A percentile compares a stretch with the other conserved stretches of the same genome.
Evolutionary conservation across 73 alveolate species (phyloP).

Genomic region (Paramecium primaurelia): DNA sequence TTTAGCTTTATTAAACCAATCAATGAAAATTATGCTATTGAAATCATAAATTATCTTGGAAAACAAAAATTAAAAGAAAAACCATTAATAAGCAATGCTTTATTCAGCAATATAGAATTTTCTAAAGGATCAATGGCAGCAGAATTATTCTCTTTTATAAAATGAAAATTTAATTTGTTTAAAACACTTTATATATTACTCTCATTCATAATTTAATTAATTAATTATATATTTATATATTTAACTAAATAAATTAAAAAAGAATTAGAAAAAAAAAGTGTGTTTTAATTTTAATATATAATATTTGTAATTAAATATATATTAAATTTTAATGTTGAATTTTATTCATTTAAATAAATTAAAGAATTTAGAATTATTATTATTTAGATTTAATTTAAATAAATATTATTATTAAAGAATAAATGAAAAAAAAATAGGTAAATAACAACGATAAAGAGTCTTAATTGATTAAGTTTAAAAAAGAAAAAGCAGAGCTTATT

Average conservation of each 20-base stretch:
- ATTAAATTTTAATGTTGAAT: no score
- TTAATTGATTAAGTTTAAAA: neutral
- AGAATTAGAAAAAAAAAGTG: no score
- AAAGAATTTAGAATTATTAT: neutral
- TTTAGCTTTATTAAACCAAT: neutral
- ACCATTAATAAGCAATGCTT: neutral
- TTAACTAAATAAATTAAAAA: no score
- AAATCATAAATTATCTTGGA: neutral
- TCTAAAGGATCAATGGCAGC: neutral
- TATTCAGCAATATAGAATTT: neutral
- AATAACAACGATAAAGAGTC: neutral
- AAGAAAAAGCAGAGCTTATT: neutral
- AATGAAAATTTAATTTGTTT: neutral
- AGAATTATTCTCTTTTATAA: neutral
- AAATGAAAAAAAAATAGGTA: neutral
- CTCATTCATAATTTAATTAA: neutral
- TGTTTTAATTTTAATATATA: no score
- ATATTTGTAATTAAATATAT: no score
- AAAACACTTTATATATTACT: neutral
- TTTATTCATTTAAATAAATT: no score
- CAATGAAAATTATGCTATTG: neutral
- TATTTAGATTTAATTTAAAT: no score
- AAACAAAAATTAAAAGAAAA: neutral
- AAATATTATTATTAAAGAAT: neutral
- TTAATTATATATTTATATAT: no score